These are phyloP conservation scores for Calonectria pseudoturangicola DNA, from an alignment of 2,329 filamentous ascomycete species.

Conservation along the genomic window DNA sequence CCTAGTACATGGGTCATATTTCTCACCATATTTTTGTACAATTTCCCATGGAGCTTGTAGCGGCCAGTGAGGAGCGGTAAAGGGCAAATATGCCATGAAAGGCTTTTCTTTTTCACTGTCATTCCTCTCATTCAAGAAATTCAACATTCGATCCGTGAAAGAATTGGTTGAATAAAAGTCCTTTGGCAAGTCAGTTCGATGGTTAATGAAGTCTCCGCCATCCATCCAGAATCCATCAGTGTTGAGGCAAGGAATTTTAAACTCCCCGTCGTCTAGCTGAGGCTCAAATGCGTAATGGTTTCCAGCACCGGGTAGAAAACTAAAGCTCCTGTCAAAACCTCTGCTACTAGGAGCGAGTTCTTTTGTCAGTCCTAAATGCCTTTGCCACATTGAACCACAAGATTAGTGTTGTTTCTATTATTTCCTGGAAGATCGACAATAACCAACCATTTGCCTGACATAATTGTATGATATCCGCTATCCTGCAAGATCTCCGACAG, in stretches of 20 bases:
- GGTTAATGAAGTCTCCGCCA: conserved; percentile 60
- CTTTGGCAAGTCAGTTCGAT: conserved; percentile 64
- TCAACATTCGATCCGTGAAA: conserved; percentile 65
- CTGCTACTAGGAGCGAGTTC: conserved; percentile 41
- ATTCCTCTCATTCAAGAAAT: conserved; percentile 60
- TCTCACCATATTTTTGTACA: conserved; percentile 70
- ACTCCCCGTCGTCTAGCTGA: conserved; percentile 48
- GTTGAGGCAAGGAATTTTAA: conserved; percentile 23
- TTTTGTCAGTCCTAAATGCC: conserved; percentile 44
- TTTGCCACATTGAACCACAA: not conserved
- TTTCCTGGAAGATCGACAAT: not conserved
- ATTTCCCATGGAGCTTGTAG: conserved; percentile 74
- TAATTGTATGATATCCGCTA: conserved; percentile 57
- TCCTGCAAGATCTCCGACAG: conserved; percentile 55
- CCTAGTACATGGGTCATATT: no score
- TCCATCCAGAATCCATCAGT: conserved; percentile 62
- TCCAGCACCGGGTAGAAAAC: conserved; percentile 63
- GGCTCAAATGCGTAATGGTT: conserved; percentile 75
- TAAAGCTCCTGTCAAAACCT: conserved; percentile 65
- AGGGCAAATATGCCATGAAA: conserved; percentile 60
- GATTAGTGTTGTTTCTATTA: not conserved
- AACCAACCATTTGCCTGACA: conserved; percentile 56
- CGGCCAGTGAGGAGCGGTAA: conserved; percentile 79
- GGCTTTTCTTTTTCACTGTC: conserved; percentile 53
- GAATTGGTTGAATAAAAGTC: conserved; percentile 70